Base-by-base conservation (phyloP, 164 flowering plant genomes). In the Sedum album region DNA sequence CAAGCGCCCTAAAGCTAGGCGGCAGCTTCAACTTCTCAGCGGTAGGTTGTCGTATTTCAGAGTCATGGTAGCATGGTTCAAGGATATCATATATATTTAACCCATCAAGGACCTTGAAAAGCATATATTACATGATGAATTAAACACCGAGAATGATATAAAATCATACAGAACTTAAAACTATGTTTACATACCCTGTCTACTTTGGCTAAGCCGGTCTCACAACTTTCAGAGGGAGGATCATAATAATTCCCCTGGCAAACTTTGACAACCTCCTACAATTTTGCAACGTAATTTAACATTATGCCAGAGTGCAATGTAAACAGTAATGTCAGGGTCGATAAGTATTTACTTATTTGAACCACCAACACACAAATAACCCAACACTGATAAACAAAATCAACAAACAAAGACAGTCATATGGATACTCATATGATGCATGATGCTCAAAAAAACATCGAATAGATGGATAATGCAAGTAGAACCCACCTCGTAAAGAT, bases 81-180 rank as follows among this genome's bases (percentile, higher is more conserved):
- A 94, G 84, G 73, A 89, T 91, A 78, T 89, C 78, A 57, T 89
- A 94, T 48, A 87, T 82, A 79, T 94, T 94, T 67, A 94, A 72
- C 65, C 67, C 83, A 10, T 48, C 67, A 39, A 91, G 9, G 28
- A 69, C 82, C 96, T 93, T 86, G 33, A 26, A 60, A 44, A 61
- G 51, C 25, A 64, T 11, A 18, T 20, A 26, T 10, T 60, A 9
- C 75, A 53, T 8, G 21, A 31, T 20, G n/a, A 61, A 28, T 9
- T 14, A 48, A 60, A 67, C 30, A 35, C 35, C 11, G 69, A 11
- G n/a, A n/a, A 9, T 62, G 1, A 21, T 5, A n/a, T 41, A 26
- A 17, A 41, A 5, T 39, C 4, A 33, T 2, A 18, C 15, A 17
- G 35, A 11, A 68, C 46, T 26, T 26, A 26, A n/a, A 42, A 35